These are phyloP conservation scores for Cordyceps pruinosa DNA, from an alignment of 2,329 filamentous ascomycete genomes.

Conservation along the genomic window DNA sequence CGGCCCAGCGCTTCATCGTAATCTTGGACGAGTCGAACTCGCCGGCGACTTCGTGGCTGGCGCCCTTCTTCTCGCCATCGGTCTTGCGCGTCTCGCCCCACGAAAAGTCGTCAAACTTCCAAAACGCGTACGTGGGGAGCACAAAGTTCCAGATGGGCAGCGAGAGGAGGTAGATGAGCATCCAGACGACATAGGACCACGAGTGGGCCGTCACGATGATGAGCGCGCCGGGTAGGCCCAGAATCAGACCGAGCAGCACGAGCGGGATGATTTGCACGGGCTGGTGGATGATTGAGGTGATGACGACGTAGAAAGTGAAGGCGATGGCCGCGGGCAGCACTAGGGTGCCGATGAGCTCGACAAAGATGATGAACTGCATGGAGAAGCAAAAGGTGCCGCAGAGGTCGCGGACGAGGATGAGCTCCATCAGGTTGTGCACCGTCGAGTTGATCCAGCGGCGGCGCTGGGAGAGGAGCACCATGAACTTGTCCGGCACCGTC, in stretches of 20 bases:
- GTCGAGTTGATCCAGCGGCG: slow-evolving; percentile 99
- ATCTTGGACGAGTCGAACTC: slow-evolving; percentile 99
- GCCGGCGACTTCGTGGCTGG: slow-evolving; percentile 83
- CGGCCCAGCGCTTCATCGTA: slow-evolving; percentile 97
- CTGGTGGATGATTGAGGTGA: slow-evolving; percentile 73
- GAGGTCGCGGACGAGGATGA: slow-evolving; percentile 88
- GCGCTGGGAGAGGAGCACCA: slow-evolving; percentile 85
- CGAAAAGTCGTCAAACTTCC: slow-evolving; percentile 99
- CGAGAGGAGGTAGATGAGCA: slow-evolving; percentile 90
- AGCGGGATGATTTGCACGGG: slow-evolving; percentile 84
- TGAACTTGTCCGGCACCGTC: slow-evolving; percentile 87
- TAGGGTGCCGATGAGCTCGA: slow-evolving; percentile 89
- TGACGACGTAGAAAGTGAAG: slow-evolving; percentile 94
- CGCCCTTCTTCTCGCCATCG: slow-evolving; percentile 63
- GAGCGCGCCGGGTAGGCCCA: slow-evolving; percentile 85
- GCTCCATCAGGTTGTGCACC: slow-evolving; percentile 96
- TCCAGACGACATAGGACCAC: slow-evolving; percentile 89
- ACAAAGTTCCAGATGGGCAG: slow-evolving; percentile 98
- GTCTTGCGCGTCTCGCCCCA: slow-evolving; percentile 99
- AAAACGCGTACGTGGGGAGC: slow-evolving; percentile 88
- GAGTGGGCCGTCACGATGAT: slow-evolving; percentile 92
- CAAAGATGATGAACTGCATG: slow-evolving; percentile 98
- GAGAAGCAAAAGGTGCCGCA: slow-evolving; percentile 99
- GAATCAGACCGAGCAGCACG: slow-evolving; percentile 78
- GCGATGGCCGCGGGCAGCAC: slow-evolving; percentile 93